Evolutionary conservation across 805 yeast species (phyloP).

Genomic region (Teunomyces gatunensis): DNA sequence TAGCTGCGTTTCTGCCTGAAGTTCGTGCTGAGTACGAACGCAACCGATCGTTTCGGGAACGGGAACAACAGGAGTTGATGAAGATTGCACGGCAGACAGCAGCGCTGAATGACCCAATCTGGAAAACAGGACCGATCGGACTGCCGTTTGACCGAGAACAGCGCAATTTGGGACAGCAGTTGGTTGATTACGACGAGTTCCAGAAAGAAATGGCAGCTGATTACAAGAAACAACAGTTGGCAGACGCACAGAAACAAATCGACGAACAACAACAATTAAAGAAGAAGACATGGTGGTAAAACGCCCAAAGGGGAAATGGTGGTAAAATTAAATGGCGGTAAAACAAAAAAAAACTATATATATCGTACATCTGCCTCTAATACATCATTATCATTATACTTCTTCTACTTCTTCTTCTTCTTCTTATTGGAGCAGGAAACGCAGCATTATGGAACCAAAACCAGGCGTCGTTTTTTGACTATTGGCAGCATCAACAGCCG

Average conservation of each 20-base stretch:
- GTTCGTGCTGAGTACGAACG: constrained; percentile 70
- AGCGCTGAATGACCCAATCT: constrained; percentile 70
- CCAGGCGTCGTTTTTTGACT: constrained; percentile 38
- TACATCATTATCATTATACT: too few species aligned
- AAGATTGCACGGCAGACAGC: constrained; percentile 63
- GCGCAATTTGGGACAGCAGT: constrained; percentile 31
- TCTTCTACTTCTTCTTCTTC: too few species aligned
- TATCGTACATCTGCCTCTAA: too few species aligned
- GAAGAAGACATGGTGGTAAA: constrained; percentile 2
- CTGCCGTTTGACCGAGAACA: constrained; percentile 64
- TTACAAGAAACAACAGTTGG: constrained; percentile 33
- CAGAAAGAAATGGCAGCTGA: constrained; percentile 47
- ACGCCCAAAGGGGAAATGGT: background rate
- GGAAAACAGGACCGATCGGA: constrained; percentile 72
- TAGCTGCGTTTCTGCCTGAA: constrained; percentile 78
- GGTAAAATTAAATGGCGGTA: too few species aligned
- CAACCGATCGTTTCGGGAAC: constrained; percentile 57
- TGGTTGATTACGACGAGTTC: constrained; percentile 44
- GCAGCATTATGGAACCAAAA: background rate
- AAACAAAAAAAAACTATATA: too few species aligned
- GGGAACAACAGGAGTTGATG: constrained; percentile 70
- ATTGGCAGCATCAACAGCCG: constrained; percentile 74
- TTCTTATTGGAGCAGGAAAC: background rate
- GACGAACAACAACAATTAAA: constrained; percentile 24
- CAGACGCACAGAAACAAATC: constrained; percentile 28